Conservation (phyloP, 192 early-diverging fungal species). For the Entomortierella parvispora region DNA sequence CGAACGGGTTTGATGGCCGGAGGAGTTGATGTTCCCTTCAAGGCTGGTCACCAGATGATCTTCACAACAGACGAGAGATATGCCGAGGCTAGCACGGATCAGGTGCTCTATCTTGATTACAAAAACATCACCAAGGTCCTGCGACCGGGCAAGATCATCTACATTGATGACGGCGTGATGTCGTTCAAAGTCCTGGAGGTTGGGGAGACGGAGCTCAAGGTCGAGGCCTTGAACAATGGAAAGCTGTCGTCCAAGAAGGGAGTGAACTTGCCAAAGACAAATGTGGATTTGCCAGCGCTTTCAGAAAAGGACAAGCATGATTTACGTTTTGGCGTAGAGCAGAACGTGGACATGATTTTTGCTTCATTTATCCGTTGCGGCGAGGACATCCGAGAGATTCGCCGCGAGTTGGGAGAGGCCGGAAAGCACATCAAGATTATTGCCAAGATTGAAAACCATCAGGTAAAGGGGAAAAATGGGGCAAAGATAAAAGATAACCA, state of each 20-base stretch:
- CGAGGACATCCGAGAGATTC: constrained; percentile 89
- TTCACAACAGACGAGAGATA: constrained; percentile 73
- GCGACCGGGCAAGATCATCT: constrained; percentile 73
- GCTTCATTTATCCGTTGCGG: constrained; percentile 94
- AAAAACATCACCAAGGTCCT: constrained; percentile 78
- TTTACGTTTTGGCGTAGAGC: constrained; percentile 87
- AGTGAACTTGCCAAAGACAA: constrained; percentile 88
- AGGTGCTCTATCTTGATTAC: constrained; percentile 80
- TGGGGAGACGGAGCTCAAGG: constrained; percentile 60
- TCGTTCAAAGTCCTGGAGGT: constrained; percentile 90
- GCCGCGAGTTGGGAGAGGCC: constrained; percentile 77
- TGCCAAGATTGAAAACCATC: constrained; percentile 92
- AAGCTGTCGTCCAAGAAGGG: constrained; percentile 89
- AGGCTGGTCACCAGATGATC: constrained; percentile 72
- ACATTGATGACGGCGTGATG: constrained; percentile 93
- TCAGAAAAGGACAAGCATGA: constrained; percentile 91
- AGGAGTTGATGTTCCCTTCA: constrained; percentile 70
- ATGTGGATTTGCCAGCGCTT: constrained; percentile 89
- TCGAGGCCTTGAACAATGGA: constrained; percentile 80
- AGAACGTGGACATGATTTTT: constrained; percentile 92
- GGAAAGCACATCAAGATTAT: constrained; percentile 93
- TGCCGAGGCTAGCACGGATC: constrained; percentile 60
- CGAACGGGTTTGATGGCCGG: constrained; percentile 75
- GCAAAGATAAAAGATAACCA: too few relatives aligned
- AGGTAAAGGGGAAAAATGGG: constrained; percentile 19